These are phyloP conservation scores for Conticribra guillardii DNA, from an alignment of 108 stramenopile species.

Conservation along the genomic window DNA sequence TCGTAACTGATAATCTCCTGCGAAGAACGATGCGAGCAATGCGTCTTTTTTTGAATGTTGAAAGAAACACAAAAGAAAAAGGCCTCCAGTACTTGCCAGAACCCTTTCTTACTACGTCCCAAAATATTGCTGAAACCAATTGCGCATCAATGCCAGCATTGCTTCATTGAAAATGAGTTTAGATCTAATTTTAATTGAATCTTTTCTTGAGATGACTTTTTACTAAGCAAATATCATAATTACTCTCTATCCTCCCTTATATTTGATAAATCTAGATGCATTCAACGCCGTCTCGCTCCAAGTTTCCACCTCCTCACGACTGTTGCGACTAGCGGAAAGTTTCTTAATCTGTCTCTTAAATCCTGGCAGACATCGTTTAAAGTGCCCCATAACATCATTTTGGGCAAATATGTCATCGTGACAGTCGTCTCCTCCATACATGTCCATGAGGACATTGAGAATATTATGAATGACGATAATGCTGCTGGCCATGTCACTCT, in stretches of 20 bases:
- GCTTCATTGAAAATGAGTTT: too few relatives aligned
- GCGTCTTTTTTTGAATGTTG: too few relatives aligned
- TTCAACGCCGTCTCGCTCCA: constrained; percentile 64
- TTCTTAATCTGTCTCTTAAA: constrained; percentile 44
- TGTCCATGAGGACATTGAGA: constrained; percentile 67
- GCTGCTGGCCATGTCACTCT: constrained; percentile 1
- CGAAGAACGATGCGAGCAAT: too few relatives aligned
- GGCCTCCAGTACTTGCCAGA: too few relatives aligned
- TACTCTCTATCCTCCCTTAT: constrained; percentile 53
- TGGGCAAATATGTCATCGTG: constrained; percentile 55
- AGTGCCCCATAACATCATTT: constrained; percentile 46
- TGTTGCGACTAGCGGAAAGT: background rate
- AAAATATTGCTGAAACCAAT: too few relatives aligned
- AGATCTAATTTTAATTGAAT: too few relatives aligned
- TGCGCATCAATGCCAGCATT: too few relatives aligned
- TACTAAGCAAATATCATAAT: too few relatives aligned
- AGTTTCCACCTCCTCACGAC: constrained; percentile 43
- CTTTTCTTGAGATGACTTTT: too few relatives aligned
- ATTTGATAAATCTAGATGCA: constrained; percentile 67
- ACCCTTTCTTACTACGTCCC: too few relatives aligned
- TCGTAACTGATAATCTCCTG: too few relatives aligned
- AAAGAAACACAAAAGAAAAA: too few relatives aligned
- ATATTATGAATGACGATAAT: constrained; percentile 45
- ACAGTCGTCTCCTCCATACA: constrained; percentile 69
- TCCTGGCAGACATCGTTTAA: constrained; percentile 45